Evolutionary conservation across 257 asterid species (phyloP), one percentile per base, ranked within the genome.

Genomic region (Rhazya stricta): DNA sequence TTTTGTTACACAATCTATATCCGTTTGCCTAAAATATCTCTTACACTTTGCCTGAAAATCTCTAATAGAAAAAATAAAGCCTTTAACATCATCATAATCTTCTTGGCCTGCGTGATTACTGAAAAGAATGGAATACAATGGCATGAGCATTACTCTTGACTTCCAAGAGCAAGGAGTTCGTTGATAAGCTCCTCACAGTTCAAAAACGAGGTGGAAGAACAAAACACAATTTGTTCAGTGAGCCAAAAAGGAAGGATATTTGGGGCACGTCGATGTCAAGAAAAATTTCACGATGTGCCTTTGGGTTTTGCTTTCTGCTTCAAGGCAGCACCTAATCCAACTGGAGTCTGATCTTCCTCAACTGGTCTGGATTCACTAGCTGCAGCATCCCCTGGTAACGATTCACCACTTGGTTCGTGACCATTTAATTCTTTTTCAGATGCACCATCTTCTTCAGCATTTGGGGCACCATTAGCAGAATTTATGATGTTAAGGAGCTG

Each of bases 301-400:
- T 88, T 80, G 76, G 84, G 76, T 81, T 88, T 92, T 9, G 91
- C 21, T 72, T 87, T 92, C 80, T 73, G 88, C 84, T 92, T 92
- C 87, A 95, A 85, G 7, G 91, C 91, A 1, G 90, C 56, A 57
- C 99, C 97, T 45, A 93, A 78, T 71, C 98, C 98, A 73, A 86
- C 91, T 0, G 98, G 98, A 34, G 83, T 84, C 84, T 71, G 88
- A 42, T 76, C 83, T 77, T 76, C 76, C 69, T 84, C 62, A 48
- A 6, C 83, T 21, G 83, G 73, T 51, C 85, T 83, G 43, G 86
- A 39, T 43, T 74, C 71, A 48, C 74, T 77, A 42, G 32, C 80
- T 69, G 83, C 69, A 9, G 83, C 61, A 45, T 56, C 85, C 45
- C 66, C 62, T 19, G 80, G 84, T 41, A 81, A 50, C 5, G 62